Base-by-base conservation (phyloP, 441 rosid genomes). In the Viola pubescens region DNA sequence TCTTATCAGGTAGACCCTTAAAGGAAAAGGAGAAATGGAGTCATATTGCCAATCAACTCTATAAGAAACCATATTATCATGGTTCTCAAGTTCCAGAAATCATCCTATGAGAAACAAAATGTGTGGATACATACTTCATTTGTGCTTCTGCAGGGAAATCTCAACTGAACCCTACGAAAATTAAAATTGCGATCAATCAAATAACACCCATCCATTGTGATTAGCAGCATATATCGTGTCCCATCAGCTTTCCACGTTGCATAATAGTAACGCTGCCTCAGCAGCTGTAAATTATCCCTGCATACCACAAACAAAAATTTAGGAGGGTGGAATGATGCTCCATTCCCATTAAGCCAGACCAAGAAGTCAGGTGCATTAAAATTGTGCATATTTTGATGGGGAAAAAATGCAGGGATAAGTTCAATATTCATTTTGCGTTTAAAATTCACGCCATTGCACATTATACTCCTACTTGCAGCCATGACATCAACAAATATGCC, bases 191-290 rank as follows among this genome's bases (percentile, higher is more conserved):
- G 79, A 75, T 94, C 99, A 49, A 94, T 77, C 64, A 94, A 63
- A 70, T 87, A 94, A 51, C 99, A 94, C 9, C 98, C 99, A 76
- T 91, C 98, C 40, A 77, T 54, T 61, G 85, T 91, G 62, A 94
- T 82, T 54, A 94, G 79, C 99, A 94, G 87, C 99, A 94, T 86
- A 66, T 94, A 94, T 63, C 99, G 82, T 6, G 98, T 94, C 70
- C 99, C 99, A 75, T 91, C 99, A 60, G 99, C 99, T 75, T 94
- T 94, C 99, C 99, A 94, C 7, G 99, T 94, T 61, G 99, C 99
- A 77, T 87, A 91, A 70, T 94, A 94, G 74, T 94, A 94, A 1
- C 97, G 83, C 73, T 94, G 99, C 75, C 99, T 87, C 70, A 94
- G 71, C 56, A 91, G 79, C 75, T 91, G 97, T 63, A 94, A 78